Base-by-base conservation (phyloP, 2,329 filamentous ascomycete species). In the Sclerotinia minor region DNA sequence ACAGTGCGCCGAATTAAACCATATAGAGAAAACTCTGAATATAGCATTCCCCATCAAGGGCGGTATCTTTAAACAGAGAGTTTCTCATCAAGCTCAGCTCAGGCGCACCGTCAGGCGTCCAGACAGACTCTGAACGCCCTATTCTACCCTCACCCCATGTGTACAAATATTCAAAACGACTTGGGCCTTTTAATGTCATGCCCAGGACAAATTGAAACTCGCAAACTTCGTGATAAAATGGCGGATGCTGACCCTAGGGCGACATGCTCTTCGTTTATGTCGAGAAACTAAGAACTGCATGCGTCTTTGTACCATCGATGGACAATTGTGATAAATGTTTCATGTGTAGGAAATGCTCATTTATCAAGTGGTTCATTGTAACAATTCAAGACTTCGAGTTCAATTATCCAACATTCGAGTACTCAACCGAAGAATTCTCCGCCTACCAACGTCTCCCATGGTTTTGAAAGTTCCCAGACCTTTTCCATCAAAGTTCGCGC, bases 401-500 rank as follows among this genome's bases (percentile, higher is more conserved):
- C 35, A 57, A 38, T 57, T 13, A 24, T 38, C 32, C 29, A 38
- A 6, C 24, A 4, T 24, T 15, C 9, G 21, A 32, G 15, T 21
- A 2, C 29, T 74, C 70, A 76, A 11, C 75, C 75, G 61, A 77
- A 75, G 64, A 77, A 77, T 45, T 77, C 75, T 3, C 75, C 75
- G 19, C 73, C 74, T 41, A 75, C 84, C 67, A 92, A 78, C 45
- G 84, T 85, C 78, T 91, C 89, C 89, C 89, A 92, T 44, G 87
- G 83, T 75, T 83, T 83, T 41, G 84, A 85, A n/a, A 84, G 88
- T 70, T 86, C 82, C 89, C 89, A 92, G 11, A 89, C 87, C 72
- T 80, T 83, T 78, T 91, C 83, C 86, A 93, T 89, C 53, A 92
- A 77, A 58, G 78, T 81, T 67, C 87, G 83, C 53, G 90, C 89